Conservation (phyloP, 2,329 filamentous ascomycete genomes). For the Beauveria brongniartii region DNA sequence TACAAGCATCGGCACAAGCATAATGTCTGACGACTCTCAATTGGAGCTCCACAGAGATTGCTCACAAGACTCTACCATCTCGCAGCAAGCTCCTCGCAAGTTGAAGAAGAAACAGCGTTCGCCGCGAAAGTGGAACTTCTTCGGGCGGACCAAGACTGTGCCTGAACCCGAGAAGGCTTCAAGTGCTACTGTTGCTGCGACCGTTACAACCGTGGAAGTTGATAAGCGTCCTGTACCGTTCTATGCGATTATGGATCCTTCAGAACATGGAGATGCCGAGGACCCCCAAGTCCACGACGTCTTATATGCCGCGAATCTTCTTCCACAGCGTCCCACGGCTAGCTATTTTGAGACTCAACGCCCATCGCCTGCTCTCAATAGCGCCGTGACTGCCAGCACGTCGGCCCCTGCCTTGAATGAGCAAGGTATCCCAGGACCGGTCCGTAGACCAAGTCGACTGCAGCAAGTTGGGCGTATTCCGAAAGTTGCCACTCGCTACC, state of each 20-base stretch:
- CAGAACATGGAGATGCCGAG: slow-evolving; percentile 44
- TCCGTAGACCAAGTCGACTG: slow-evolving; percentile 47
- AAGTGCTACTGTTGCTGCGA: slow-evolving; percentile 34
- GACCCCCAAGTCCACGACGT: slow-evolving; percentile 34
- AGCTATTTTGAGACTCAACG: slow-evolving; percentile 2
- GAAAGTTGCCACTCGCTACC: slow-evolving; percentile 62
- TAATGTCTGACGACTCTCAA: slow-evolving; percentile 50
- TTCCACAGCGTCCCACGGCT: slow-evolving; percentile 2
- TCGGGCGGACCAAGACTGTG: slow-evolving; percentile 45
- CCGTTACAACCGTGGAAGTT: slow-evolving; percentile 39
- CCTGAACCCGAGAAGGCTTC: slow-evolving; percentile 30
- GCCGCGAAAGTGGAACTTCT: slow-evolving; percentile 56
- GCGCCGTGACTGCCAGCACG: background rate
- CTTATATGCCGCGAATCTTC: slow-evolving; percentile 35
- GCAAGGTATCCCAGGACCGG: background rate
- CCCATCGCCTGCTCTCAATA: background rate
- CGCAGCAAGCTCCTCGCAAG: slow-evolving; percentile 39
- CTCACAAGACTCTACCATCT: slow-evolving; percentile 22
- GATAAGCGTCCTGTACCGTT: slow-evolving; percentile 48
- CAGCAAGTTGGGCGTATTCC: slow-evolving; percentile 82
- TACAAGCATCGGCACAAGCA: slow-evolving; percentile 48
- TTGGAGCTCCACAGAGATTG: slow-evolving; percentile 31
- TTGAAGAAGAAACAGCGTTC: slow-evolving; percentile 46
- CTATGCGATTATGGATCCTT: slow-evolving; percentile 54
- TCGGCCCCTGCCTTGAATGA: background rate